Base-by-base conservation (phyloP, 192 early-diverging fungal species). In the Podila minutissima region DNA sequence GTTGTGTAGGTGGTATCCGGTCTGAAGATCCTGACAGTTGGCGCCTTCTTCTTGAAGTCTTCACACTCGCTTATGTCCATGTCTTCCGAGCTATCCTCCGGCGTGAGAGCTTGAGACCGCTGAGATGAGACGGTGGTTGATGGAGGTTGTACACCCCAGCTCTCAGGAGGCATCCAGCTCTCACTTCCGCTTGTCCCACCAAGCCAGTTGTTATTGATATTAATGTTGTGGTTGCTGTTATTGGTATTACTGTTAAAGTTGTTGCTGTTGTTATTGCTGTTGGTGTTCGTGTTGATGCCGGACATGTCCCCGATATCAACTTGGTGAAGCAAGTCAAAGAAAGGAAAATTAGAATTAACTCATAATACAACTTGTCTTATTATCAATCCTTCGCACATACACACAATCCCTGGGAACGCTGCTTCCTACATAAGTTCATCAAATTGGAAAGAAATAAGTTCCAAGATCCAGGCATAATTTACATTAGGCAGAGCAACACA, bases 1-100 rank as follows among this genome's bases (percentile, higher is more conserved):
- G 46, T 59, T n/a, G 29, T 57, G 74, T 7, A 41, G 0, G 41
- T 69, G 31, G 29, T 71, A 55, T 55, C 22, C 9, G 29, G 50
- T 20, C n/a, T n/a, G 48, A 63, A 65, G 12, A 96, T 91, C 28
- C 94, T 90, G 67, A 97, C 89, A 3, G 70, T 72, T 24, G 76
- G 71, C 0, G 53, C 13, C 13, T 70, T 79, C 22, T 69, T 68
- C 46, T 79, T 62, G 33, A 59, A 72, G 17, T 79, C 76, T 17
- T 79, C 70, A 72, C 49, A 64, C 37, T 79, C 76, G 32, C 70
- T 68, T 26, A 51, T 29, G 29, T 72, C 76, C 70, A 72, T n/a
- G 1, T 79, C 76, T 31, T 79, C 76, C 0, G 66, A 63, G 12
- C 69, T 46, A 17, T 79, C 70, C 6, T 79, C 70, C 3, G 76